These are phyloP conservation scores for Solanum pimpinellifolium DNA, from an alignment of 257 asterid species.

Conservation along the genomic window DNA sequence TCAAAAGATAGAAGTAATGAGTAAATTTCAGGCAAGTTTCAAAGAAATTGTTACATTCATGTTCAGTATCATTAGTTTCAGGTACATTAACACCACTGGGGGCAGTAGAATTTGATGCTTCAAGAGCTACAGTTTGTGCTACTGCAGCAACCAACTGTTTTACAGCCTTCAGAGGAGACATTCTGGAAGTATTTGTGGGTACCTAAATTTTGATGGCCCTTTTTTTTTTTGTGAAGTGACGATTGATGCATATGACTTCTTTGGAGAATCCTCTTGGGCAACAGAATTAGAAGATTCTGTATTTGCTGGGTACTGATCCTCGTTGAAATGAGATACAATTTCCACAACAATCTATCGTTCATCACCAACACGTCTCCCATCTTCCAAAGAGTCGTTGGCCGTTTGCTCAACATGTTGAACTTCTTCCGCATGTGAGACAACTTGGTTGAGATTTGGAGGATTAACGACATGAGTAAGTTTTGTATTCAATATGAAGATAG, in stretches of 20 bases:
- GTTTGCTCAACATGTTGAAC: constrained; percentile 28
- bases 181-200: constrained; percentile 27
- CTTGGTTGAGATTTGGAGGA: constrained; percentile 21
- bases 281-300: no score
- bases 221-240: no score
- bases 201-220: constrained; percentile 30
- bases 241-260: no score
- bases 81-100: constrained; percentile 7
- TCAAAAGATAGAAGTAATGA: background rate
- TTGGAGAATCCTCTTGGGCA: no score
- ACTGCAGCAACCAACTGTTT: constrained; percentile 25
- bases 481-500: constrained; percentile 21
- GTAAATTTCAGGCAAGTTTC: background rate
- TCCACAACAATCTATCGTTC: constrained; percentile 33
- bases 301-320: no score
- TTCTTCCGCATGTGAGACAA: constrained; percentile 31
- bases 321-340: no score
- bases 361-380: constrained; percentile 29
- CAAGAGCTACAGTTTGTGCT: constrained; percentile 27
- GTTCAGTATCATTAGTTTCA: constrained; percentile 31
- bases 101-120: constrained; percentile 11
- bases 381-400: constrained; percentile 23
- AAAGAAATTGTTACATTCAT: constrained; percentile 38
- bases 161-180: constrained; percentile 23
- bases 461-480: constrained; percentile 47